Conservation (phyloP, 108 stramenopile species). For the Mayamaea pseudoterrestris region DNA sequence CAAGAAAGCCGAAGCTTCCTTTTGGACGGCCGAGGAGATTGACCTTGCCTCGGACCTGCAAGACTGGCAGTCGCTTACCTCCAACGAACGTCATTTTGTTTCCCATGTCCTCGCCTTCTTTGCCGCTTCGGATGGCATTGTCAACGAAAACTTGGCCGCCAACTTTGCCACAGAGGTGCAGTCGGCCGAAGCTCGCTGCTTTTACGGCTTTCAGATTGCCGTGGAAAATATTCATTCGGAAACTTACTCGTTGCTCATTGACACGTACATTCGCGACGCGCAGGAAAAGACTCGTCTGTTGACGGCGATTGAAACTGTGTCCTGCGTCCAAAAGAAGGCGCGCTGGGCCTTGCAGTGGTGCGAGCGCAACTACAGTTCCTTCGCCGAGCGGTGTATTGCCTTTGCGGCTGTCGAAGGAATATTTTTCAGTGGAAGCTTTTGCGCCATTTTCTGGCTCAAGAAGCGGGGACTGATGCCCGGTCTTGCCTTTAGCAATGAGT, state of each 20-base stretch:
- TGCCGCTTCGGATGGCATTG: slow-evolving; percentile 98
- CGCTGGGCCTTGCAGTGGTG: slow-evolving; percentile 97
- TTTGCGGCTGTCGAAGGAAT: slow-evolving; percentile 99
- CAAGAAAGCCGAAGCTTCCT: slow-evolving; percentile 99
- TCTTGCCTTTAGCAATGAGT: slow-evolving; percentile 96
- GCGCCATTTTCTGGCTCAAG: slow-evolving; percentile 99
- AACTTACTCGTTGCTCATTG: slow-evolving; percentile 97
- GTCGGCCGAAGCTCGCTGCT: slow-evolving; percentile 95
- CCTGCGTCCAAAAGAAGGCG: slow-evolving; percentile 97
- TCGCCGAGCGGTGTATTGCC: slow-evolving; percentile 96
- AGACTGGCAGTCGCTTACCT: slow-evolving; percentile 86
- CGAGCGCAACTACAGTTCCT: slow-evolving; percentile 74
- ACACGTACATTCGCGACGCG: slow-evolving; percentile 92
- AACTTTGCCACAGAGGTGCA: slow-evolving; percentile 98
- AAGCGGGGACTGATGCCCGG: slow-evolving; percentile 99
- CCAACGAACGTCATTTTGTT: slow-evolving; percentile 96
- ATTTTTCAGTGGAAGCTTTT: slow-evolving; percentile 98
- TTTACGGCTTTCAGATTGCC: slow-evolving; percentile 99
- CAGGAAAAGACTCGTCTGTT: slow-evolving; percentile 73
- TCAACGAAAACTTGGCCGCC: slow-evolving; percentile 97
- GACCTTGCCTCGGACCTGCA: slow-evolving; percentile 91
- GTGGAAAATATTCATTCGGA: slow-evolving; percentile 99
- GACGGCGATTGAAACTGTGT: slow-evolving; percentile 86
- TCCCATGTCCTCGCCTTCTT: slow-evolving; percentile 99
- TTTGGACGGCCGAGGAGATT: slow-evolving; percentile 99